A percentile compares a stretch with the other conserved stretches of the same genome.
Evolutionary conservation across 2,329 filamentous ascomycete species (phyloP).

Genomic region (Lachnum nothofagi): DNA sequence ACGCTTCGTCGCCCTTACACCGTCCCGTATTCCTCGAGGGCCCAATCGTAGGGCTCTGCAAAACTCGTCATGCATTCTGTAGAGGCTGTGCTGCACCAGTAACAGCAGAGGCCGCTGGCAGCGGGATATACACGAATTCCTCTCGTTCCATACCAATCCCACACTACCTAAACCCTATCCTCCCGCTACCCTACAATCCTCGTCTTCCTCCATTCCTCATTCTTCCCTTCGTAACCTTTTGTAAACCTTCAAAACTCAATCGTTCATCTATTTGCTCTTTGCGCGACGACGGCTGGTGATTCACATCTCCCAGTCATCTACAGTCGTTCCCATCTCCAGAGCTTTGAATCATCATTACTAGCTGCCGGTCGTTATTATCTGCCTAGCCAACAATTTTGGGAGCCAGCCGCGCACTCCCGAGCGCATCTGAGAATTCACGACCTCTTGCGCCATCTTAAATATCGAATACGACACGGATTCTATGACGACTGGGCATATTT

Average conservation of each 20-base stretch:
- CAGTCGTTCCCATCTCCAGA: background rate
- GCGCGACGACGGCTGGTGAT: background rate
- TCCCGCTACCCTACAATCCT: background rate
- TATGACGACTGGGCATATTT: background rate
- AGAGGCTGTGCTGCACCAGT: too few species aligned
- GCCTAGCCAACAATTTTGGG: background rate
- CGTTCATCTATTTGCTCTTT: background rate
- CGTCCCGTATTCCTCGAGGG: too few species aligned
- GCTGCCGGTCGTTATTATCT: background rate
- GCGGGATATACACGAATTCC: too few species aligned
- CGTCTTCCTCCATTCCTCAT: too few species aligned
- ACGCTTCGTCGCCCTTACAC: background rate
- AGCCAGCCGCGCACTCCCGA: background rate
- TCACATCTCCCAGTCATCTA: background rate
- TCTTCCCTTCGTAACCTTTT: background rate
- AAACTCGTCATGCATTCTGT: too few species aligned
- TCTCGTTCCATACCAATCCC: background rate
- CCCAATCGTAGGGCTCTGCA: too few species aligned
- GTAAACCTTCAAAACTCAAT: background rate
- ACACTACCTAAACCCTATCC: background rate
- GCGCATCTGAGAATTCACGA: background rate
- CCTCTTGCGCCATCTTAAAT: background rate
- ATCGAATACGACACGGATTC: background rate
- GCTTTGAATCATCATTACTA: background rate
- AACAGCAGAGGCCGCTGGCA: too few species aligned